Percentiles rank a stretch among this genome's conserved stretches.
Evolutionary conservation across 345 rosid genomes (phyloP).

Genomic region (Angophora floribunda): DNA sequence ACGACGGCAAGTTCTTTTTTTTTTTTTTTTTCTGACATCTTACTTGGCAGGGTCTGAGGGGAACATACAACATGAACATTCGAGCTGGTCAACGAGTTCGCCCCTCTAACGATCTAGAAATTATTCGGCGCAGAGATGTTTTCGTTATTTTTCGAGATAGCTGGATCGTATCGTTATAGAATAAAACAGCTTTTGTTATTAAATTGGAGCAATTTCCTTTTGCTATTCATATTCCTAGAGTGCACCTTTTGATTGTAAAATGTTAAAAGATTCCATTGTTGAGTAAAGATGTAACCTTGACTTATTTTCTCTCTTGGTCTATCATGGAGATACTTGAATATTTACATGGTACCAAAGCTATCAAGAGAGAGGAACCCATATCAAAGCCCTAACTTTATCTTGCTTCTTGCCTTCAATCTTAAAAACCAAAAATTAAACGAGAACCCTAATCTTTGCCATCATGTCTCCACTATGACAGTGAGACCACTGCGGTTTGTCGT

Average conservation of each 20-base stretch:
- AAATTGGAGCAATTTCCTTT: background rate
- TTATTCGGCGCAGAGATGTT: background rate
- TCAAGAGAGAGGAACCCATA: background rate
- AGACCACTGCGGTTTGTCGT: background rate
- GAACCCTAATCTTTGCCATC: background rate
- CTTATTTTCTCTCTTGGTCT: background rate
- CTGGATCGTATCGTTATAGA: background rate
- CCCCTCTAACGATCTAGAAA: background rate
- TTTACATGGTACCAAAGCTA: background rate
- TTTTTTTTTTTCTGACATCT: background rate
- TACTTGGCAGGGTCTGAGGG: background rate
- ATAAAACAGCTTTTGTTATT: background rate
- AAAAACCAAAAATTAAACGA: background rate
- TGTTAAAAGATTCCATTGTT: background rate
- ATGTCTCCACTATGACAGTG: background rate
- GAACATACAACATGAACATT: background rate
- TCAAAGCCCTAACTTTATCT: background rate
- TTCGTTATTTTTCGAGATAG: background rate
- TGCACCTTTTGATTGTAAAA: background rate
- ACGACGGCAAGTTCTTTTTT: background rate
- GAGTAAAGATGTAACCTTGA: background rate
- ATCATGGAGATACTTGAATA: background rate
- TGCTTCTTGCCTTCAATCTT: background rate
- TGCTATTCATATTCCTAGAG: background rate
- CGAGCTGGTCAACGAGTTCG: background rate